Percentiles rank a stretch among this genome's conserved stretches.
These are phyloP conservation scores for Malus domestica DNA, from an alignment of 306 rosid species.

Conservation along the genomic window DNA sequence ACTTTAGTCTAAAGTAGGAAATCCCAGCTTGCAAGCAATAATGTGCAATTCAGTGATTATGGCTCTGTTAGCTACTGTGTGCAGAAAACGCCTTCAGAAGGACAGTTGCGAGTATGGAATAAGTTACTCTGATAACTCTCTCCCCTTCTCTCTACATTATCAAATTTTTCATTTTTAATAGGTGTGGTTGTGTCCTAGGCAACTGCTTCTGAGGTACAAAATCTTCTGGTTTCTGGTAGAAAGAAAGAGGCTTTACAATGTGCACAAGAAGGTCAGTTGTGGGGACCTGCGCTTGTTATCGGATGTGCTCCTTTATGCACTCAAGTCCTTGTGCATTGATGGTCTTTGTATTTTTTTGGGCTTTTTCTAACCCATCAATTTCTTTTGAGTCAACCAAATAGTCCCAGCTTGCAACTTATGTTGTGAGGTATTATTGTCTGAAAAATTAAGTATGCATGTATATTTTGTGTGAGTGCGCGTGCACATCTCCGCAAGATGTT, in stretches of 20 bases:
- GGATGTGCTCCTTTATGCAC: neutral
- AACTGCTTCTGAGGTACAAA: constrained; percentile 85
- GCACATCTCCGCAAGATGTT: too few relatives aligned
- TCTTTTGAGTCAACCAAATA: too few relatives aligned
- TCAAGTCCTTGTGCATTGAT: too few relatives aligned
- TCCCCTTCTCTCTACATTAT: neutral
- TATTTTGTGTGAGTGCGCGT: too few relatives aligned
- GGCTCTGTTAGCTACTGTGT: constrained; percentile 52
- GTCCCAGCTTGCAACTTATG: too few relatives aligned
- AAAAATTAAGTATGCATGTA: too few relatives aligned
- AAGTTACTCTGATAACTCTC: neutral
- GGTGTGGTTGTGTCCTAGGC: constrained; percentile 49
- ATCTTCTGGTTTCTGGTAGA: constrained; percentile 76
- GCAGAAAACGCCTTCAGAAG: constrained; percentile 75
- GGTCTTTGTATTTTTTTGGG: too few relatives aligned
- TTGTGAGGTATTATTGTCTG: too few relatives aligned
- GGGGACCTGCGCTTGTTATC: constrained; percentile 98
- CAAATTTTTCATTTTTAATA: constrained; percentile 8
- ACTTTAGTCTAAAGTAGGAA: too few relatives aligned
- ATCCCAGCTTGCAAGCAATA: neutral
- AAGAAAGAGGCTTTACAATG: constrained; percentile 80
- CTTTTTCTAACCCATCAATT: too few relatives aligned
- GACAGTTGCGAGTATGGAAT: constrained; percentile 49
- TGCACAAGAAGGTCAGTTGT: constrained; percentile 92
- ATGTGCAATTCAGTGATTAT: constrained; percentile 40